phyloP scores from a whole-genome alignment of 176 grass and related monocot genomes.

The Panicum miliaceum region DNA sequence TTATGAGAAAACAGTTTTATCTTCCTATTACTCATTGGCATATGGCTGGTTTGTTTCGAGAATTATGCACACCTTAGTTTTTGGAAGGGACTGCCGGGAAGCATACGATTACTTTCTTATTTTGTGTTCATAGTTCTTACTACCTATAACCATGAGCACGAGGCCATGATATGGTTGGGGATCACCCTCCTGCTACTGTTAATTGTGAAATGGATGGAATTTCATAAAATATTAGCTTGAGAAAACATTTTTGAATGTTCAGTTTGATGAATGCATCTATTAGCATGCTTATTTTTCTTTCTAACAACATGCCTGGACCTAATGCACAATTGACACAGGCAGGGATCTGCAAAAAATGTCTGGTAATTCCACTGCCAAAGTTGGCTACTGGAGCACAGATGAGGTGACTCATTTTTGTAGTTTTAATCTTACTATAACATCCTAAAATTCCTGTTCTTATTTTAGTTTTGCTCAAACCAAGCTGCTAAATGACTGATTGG shows the following conservation, averaged over 20 bases:
- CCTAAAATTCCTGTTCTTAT: neutral
- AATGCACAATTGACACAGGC: conserved; percentile 77
- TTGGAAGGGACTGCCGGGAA: neutral
- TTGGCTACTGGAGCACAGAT: conserved; percentile 69
- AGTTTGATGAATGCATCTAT: neutral
- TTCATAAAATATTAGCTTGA: neutral
- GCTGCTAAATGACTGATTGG: neutral
- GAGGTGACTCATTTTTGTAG: conserved; percentile 60
- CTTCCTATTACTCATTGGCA: neutral
- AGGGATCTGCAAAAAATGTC: conserved; percentile 98
- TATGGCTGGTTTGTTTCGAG: neutral
- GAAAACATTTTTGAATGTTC: neutral
- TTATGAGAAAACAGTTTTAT: conserved; percentile 15
- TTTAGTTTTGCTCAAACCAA: neutral
- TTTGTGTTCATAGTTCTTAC: neutral
- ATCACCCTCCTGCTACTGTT: conserved; percentile 9
- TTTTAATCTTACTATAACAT: conserved; percentile 24
- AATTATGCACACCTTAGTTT: conserved; percentile 7
- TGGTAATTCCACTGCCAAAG: conserved; percentile 84
- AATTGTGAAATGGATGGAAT: neutral
- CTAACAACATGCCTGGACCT: conserved; percentile 34
- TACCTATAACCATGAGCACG: neutral
- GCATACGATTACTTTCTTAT: neutral
- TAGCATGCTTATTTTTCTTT: conserved; percentile 1
- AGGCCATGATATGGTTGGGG: neutral